Evolutionary conservation across 1,139 yeast genomes (phyloP).

Genomic region (Hansenula lynferdii): DNA sequence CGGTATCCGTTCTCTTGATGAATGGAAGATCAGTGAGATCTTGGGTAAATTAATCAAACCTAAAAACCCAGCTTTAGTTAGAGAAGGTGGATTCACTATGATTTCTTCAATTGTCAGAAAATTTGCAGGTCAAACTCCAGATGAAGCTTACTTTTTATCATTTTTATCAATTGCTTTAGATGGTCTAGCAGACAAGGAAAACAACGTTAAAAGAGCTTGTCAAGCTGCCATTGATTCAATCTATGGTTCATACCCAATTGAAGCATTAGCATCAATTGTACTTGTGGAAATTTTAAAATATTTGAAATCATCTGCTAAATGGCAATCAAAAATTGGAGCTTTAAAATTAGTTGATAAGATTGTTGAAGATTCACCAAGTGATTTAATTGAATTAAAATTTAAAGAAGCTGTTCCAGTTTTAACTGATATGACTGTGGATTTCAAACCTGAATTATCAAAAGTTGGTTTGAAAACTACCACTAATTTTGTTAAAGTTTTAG

Average conservation of each 20-base stretch:
- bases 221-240: constrained; percentile 64
- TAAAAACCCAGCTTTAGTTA: constrained; percentile 65
- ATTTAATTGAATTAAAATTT: constrained; percentile 77
- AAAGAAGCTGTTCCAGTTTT: constrained; percentile 76
- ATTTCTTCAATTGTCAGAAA: constrained; percentile 64
- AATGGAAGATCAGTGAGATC: constrained; percentile 64
- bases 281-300: constrained; percentile 58
- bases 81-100: constrained; percentile 71
- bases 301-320: constrained; percentile 79
- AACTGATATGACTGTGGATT: constrained; percentile 88
- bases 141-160: constrained; percentile 67
- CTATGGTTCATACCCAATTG: constrained; percentile 67
- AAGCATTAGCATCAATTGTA: constrained; percentile 70
- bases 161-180: constrained; percentile 56
- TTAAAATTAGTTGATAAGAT: constrained; percentile 68
- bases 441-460: constrained; percentile 92
- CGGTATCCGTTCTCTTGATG: constrained; percentile 48
- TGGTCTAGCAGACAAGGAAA: constrained; percentile 79
- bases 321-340: constrained; percentile 88
- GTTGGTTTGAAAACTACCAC: constrained; percentile 71
- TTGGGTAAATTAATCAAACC: constrained; percentile 63
- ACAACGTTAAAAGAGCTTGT: constrained; percentile 79
- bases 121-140: constrained; percentile 64
- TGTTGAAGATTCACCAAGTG: constrained; percentile 78
- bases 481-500: constrained; percentile 74